Percentiles rank a stretch among this genome's conserved stretches.
Conservation (phyloP, 768 basidiomycete genomes). For the Suillus discolor region DNA sequence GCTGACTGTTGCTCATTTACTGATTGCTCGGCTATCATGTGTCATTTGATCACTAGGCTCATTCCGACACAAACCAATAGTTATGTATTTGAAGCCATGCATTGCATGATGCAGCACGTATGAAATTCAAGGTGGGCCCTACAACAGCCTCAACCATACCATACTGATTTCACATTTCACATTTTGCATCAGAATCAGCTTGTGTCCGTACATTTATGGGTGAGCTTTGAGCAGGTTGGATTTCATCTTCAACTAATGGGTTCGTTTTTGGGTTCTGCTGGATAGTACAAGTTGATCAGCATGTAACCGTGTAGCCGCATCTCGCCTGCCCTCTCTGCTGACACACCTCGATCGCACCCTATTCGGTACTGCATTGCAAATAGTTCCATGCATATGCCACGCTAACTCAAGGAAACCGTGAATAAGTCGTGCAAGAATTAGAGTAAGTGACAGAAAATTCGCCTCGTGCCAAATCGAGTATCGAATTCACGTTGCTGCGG, state of each 20-base stretch:
- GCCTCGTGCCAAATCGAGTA: neutral
- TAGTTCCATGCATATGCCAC: neutral
- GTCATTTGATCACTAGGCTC: too few relatives aligned
- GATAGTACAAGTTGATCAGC: too few relatives aligned
- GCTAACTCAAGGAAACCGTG: neutral
- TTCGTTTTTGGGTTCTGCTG: neutral
- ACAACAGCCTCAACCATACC: neutral
- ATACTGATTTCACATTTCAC: neutral
- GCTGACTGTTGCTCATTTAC: neutral
- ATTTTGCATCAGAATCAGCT: neutral
- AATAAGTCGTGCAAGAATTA: neutral
- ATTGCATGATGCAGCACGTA: neutral
- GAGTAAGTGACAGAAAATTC: neutral
- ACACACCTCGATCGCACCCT: neutral
- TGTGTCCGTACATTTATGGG: neutral
- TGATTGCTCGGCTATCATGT: neutral
- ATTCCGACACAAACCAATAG: neutral
- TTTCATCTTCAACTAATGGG: neutral
- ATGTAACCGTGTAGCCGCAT: neutral
- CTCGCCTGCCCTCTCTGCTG: neutral
- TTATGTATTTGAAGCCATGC: neutral
- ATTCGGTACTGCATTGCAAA: neutral
- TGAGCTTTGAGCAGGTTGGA: neutral
- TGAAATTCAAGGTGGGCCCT: neutral
- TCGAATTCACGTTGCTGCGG: neutral